Evolutionary conservation across 148 eudicot genomes (phyloP).

Genomic region (Cornus suecica): DNA sequence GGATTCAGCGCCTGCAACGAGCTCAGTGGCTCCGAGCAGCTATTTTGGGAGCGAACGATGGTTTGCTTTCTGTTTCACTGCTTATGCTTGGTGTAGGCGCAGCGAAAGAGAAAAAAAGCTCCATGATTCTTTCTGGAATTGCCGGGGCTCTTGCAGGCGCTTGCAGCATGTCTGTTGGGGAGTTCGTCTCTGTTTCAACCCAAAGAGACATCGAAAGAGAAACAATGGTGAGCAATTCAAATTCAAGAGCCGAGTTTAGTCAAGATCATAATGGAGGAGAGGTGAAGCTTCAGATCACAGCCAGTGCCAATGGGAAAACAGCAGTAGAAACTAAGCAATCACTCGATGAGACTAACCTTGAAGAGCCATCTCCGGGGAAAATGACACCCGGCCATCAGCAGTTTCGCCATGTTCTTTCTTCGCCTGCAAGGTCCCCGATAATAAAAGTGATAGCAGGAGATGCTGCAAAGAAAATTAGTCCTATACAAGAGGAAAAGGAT

Average conservation of each 20-base stretch:
- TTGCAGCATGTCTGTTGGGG: conserved; percentile 46
- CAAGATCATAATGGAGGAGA: conserved; percentile 1
- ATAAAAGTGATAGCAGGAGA: not conserved
- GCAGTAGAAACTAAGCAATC: not conserved
- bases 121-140: conserved; percentile 32
- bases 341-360: not conserved
- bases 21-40: conserved; percentile 42
- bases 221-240: not conserved
- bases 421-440: too few species aligned
- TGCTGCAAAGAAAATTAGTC: not conserved
- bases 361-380: conserved; percentile 1
- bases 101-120: conserved; percentile 23
- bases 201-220: conserved; percentile 34
- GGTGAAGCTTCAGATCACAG: conserved; percentile 13
- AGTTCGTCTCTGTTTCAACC: conserved; percentile 31
- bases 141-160: conserved; percentile 47
- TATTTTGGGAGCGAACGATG: conserved; percentile 37
- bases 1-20: conserved; percentile 16
- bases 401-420: too few species aligned
- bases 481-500: not conserved
- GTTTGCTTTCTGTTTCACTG: conserved; percentile 36
- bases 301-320: not conserved
- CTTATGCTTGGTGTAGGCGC: conserved; percentile 40
- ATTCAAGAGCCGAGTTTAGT: not conserved
- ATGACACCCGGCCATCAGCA: conserved; percentile 6